These are phyloP conservation scores for Vigna nakashimae DNA, from an alignment of 306 rosid species.

Conservation along the genomic window DNA sequence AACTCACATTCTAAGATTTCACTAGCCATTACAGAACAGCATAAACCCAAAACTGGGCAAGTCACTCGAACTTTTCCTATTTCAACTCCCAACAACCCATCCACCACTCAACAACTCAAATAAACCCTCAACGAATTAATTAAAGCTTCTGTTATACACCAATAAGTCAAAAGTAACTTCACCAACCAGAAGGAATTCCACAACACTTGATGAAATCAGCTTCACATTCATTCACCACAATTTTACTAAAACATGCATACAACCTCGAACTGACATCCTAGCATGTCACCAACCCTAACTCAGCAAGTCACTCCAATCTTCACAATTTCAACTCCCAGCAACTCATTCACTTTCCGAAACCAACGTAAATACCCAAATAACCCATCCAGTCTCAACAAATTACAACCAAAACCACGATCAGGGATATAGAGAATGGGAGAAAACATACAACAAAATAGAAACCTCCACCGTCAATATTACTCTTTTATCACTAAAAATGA, in stretches of 20 bases:
- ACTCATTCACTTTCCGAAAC: background rate
- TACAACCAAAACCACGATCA: slow-evolving; percentile 20
- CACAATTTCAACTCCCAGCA: background rate
- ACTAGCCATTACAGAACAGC: background rate
- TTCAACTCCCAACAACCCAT: background rate
- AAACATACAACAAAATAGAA: background rate
- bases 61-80: background rate
- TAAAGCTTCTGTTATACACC: background rate
- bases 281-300: background rate
- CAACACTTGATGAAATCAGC: background rate
- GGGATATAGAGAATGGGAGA: background rate
- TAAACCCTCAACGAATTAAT: background rate
- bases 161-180: slow-evolving; percentile 18
- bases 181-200: slow-evolving; percentile 20
- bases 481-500: background rate
- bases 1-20: background rate
- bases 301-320: slow-evolving; percentile 7
- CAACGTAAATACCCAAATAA: slow-evolving; percentile 6
- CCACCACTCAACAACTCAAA: background rate
- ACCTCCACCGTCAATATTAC: slow-evolving; percentile 16
- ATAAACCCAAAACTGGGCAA: background rate
- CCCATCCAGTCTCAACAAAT: background rate
- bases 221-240: background rate
- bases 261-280: background rate
- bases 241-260: background rate